These are phyloP conservation scores for Papiliotrema fonsecae DNA, from an alignment of 1,284 basidiomycete genomes.

Conservation along the genomic window DNA sequence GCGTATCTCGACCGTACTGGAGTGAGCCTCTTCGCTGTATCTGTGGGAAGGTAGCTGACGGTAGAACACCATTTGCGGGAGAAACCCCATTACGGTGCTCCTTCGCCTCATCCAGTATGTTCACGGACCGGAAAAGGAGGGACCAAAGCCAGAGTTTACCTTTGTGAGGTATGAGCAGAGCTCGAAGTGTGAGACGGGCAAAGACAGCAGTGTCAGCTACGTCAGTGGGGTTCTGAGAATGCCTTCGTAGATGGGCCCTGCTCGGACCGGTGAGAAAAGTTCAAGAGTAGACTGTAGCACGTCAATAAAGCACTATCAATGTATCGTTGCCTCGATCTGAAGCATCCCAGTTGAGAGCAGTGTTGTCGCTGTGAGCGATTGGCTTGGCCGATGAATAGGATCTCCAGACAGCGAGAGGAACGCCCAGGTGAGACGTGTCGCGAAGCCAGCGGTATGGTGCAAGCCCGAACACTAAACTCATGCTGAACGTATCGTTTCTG, in stretches of 20 bases:
- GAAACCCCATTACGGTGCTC: constrained; percentile 91
- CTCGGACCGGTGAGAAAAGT: not conserved
- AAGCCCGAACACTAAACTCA: too few species aligned
- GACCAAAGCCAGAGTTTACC: constrained; percentile 43
- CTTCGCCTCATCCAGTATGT: constrained; percentile 67
- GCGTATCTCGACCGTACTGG: constrained; percentile 69
- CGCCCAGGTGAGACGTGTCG: too few species aligned
- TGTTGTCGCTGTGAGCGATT: too few species aligned
- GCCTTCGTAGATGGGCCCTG: constrained; percentile 7
- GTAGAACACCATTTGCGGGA: constrained; percentile 94
- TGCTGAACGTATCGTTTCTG: too few species aligned
- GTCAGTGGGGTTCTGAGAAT: constrained; percentile 60
- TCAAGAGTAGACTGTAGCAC: too few species aligned
- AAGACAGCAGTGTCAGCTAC: constrained; percentile 91
- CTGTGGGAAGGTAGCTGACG: not conserved
- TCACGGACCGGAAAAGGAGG: constrained; percentile 52
- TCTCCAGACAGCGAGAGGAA: too few species aligned
- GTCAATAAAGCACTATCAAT: too few species aligned
- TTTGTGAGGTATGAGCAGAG: constrained; percentile 94
- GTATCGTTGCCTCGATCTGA: too few species aligned
- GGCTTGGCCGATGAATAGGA: too few species aligned
- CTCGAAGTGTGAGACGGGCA: constrained; percentile 61
- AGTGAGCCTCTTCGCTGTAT: constrained; percentile 21
- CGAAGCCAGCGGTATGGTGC: too few species aligned
- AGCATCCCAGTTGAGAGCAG: too few species aligned